Evolutionary conservation across 768 basidiomycete species (phyloP), one percentile per base, ranked within the genome.

Genomic region (Kwoniella dejecticola): DNA sequence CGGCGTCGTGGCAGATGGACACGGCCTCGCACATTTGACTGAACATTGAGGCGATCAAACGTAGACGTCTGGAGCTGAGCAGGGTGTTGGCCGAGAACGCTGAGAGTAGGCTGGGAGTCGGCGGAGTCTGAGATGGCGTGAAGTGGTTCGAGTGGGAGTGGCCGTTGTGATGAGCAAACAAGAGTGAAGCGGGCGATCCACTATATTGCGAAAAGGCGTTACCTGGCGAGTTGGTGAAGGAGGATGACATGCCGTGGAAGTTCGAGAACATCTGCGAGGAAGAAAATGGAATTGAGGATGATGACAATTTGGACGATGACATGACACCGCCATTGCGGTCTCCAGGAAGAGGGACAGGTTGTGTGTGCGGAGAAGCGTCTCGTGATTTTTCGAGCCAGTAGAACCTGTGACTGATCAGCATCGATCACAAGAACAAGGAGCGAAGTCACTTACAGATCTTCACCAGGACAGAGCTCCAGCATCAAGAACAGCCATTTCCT

Each of bases 1-100:
- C 88, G 63, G 88, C 86, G 17, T 87, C 87, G 76, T 99, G 95
- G 80, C 95, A 97, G 5, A 89, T 86, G 2, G 91, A 90, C 12
- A 99, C 94, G 44, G 95, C 94, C 66, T 94, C 91, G 76, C 95
- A 98, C 95, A 99, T 99, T 81, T 98, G 96, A 19, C 86, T 83
- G 80, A 99, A 98, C 95, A 99, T 99, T 76, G 90, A 88, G 2
- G 93, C 87, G 73, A 99, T 92, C 68, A 99, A 86, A 15, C 90
- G 88, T 27, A 99, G 85, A 60, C 95, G 89, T 40, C 88, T 89
- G 57, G 86, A 85, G 26, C 90, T 90, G 55, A 99, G 87, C 30
- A 96, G 82, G 66, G 91, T 88, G 50, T 83, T 45, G 86, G 90
- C 75, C 85, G 87, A 71, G 87, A 84, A 64, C 5, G 87, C 88